These are phyloP conservation scores for Lantana camara DNA, from an alignment of 257 asterid species.

Conservation along the genomic window DNA sequence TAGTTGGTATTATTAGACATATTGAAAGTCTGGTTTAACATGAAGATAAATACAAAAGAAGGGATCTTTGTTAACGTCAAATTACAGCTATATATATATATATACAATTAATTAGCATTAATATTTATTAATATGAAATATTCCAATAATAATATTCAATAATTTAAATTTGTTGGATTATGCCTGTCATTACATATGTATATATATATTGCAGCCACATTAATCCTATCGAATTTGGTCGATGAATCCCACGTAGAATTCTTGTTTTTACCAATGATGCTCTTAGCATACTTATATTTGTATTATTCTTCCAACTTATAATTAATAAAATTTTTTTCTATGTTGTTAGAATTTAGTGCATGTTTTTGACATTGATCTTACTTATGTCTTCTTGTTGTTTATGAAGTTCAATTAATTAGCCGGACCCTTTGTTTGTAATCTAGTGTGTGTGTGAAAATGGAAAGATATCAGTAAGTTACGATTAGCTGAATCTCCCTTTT, in stretches of 20 bases:
- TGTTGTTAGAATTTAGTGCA: conserved; percentile 32
- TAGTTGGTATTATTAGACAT: conserved; percentile 43
- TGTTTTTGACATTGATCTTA: conserved; percentile 40
- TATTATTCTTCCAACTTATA: neutral
- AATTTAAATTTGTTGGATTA: conserved; percentile 28
- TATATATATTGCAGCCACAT: conserved; percentile 37
- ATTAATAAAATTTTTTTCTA: conserved; percentile 2
- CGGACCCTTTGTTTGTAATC: conserved; percentile 37
- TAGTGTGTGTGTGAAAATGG: neutral
- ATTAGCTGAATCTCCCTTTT: too few relatives aligned
- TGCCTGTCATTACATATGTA: conserved; percentile 41
- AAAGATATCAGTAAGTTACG: too few relatives aligned
- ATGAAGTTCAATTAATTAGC: conserved; percentile 27
- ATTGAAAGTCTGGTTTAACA: neutral
- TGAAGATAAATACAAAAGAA: neutral
- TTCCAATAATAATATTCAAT: conserved; percentile 10
- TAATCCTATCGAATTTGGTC: conserved; percentile 56
- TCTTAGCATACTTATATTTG: conserved; percentile 26
- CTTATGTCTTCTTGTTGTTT: conserved; percentile 54
- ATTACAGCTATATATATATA: too few relatives aligned
- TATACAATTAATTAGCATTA: conserved; percentile 23
- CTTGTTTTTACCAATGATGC: conserved; percentile 40
- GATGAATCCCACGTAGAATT: conserved; percentile 55
- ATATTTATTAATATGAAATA: neutral
- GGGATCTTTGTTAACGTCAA: conserved; percentile 48